These are phyloP conservation scores for Brettanomyces custersianus DNA, from an alignment of 805 yeast species.

Conservation along the genomic window DNA sequence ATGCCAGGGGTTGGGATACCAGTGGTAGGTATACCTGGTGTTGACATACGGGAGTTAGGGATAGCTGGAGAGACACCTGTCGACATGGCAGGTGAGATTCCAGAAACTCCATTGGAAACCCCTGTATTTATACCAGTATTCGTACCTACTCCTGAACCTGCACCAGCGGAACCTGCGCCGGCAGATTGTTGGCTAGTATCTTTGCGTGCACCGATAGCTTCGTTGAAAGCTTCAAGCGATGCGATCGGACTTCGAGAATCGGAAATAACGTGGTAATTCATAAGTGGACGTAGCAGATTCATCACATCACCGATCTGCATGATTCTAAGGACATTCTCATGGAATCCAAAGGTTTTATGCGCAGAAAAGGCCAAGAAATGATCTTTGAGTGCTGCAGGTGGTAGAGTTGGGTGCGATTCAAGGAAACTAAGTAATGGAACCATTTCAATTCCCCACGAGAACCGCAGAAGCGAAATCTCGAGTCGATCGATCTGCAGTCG, in stretches of 20 bases:
- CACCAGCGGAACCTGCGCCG: too few species aligned
- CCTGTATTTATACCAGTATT: too few species aligned
- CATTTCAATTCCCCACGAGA: slow-evolving; percentile 36
- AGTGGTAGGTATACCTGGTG: too few species aligned
- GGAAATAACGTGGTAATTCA: slow-evolving; percentile 39
- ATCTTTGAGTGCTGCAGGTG: background rate
- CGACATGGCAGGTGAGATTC: too few species aligned
- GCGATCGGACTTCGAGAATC: slow-evolving; percentile 37
- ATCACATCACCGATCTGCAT: slow-evolving; percentile 73
- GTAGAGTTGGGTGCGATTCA: slow-evolving; percentile 1
- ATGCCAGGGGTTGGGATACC: too few species aligned
- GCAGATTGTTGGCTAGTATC: too few species aligned
- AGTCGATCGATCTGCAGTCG: slow-evolving; percentile 63
- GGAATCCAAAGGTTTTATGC: slow-evolving; percentile 52
- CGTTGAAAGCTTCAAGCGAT: slow-evolving; percentile 44
- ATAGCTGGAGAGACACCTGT: too few species aligned
- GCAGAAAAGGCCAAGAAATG: slow-evolving; percentile 30
- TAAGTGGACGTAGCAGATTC: slow-evolving; percentile 59
- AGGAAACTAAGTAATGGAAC: slow-evolving; percentile 36
- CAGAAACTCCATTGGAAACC: too few species aligned
- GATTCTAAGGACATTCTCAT: slow-evolving; percentile 56
- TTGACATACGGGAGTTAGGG: too few species aligned
- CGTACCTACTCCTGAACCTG: too few species aligned
- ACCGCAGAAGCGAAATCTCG: slow-evolving; percentile 44
- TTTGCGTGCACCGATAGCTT: too few species aligned